Evolutionary conservation across 2,329 filamentous ascomycete genomes (phyloP).

Genomic region (Lachnellula cervina): DNA sequence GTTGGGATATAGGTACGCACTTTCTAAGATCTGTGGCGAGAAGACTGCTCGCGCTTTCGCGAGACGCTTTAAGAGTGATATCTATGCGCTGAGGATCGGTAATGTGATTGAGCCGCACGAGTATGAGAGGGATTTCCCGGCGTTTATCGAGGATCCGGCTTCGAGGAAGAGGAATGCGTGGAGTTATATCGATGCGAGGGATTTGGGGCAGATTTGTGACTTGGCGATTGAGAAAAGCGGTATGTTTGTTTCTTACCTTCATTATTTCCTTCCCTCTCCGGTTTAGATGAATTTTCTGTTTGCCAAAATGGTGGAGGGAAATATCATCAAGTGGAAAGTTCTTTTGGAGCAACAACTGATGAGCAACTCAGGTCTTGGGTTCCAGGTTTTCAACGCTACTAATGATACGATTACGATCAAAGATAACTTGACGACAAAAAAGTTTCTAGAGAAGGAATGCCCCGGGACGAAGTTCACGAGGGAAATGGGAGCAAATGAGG

Average conservation of each 20-base stretch:
- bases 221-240: conserved; percentile 42
- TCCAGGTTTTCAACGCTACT: conserved; percentile 60
- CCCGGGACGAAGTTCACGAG: conserved; percentile 48
- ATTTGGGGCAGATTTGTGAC: conserved; percentile 58
- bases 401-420: conserved; percentile 57
- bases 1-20: conserved; percentile 40
- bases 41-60: conserved; percentile 51
- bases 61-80: conserved; percentile 50
- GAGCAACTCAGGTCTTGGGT: conserved; percentile 44
- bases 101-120: conserved; percentile 59
- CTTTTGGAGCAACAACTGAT: background rate
- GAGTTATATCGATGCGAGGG: conserved; percentile 58
- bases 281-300: background rate
- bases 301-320: background rate
- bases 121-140: conserved; percentile 49
- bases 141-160: conserved; percentile 45
- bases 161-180: conserved; percentile 54
- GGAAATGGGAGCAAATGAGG: conserved; percentile 54
- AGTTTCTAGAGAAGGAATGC: conserved; percentile 46
- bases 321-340: no score
- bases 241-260: background rate
- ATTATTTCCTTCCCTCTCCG: background rate
- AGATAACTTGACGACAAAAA: conserved; percentile 39
- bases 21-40: conserved; percentile 56
- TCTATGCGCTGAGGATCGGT: conserved; percentile 57